phyloP scores from a whole-genome alignment of 257 asterid genomes.

The Fraxinus pennsylvanica region DNA sequence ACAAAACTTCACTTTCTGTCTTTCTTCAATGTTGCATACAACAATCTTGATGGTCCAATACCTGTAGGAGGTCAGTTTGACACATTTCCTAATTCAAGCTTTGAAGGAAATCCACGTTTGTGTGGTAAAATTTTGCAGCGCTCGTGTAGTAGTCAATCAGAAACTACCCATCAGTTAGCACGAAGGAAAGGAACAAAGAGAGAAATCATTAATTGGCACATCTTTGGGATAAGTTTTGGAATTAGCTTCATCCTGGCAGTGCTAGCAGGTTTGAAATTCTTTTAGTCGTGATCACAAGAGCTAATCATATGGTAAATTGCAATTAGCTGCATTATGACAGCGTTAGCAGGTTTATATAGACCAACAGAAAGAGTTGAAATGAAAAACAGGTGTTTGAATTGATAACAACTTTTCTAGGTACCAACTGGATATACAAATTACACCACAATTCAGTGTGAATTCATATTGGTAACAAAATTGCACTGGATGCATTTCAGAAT shows the following conservation, averaged over 20 bases:
- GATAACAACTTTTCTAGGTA: too few relatives aligned
- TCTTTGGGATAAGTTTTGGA: constrained; percentile 46
- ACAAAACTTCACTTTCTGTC: constrained; percentile 75
- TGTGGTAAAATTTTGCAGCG: constrained; percentile 65
- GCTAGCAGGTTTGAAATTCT: not conserved
- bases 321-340: too few relatives aligned
- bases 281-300: not conserved
- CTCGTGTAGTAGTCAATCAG: constrained; percentile 28
- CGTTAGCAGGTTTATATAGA: too few relatives aligned
- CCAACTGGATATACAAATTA: too few relatives aligned
- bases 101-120: constrained; percentile 65
- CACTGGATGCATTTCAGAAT: too few relatives aligned
- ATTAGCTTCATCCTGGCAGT: not conserved
- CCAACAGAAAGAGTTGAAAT: not conserved
- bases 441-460: too few relatives aligned
- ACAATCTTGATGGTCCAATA: constrained; percentile 73
- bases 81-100: constrained; percentile 71
- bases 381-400: too few relatives aligned
- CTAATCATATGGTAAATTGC: not conserved
- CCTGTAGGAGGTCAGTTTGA: constrained; percentile 93
- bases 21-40: constrained; percentile 75
- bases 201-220: constrained; percentile 40
- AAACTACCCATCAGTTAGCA: too few relatives aligned
- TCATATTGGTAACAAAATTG: too few relatives aligned
- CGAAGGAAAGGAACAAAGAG: constrained; percentile 29